Evolutionary conservation across 257 asterid species (phyloP).

Genomic region (Primulina tabacum): DNA sequence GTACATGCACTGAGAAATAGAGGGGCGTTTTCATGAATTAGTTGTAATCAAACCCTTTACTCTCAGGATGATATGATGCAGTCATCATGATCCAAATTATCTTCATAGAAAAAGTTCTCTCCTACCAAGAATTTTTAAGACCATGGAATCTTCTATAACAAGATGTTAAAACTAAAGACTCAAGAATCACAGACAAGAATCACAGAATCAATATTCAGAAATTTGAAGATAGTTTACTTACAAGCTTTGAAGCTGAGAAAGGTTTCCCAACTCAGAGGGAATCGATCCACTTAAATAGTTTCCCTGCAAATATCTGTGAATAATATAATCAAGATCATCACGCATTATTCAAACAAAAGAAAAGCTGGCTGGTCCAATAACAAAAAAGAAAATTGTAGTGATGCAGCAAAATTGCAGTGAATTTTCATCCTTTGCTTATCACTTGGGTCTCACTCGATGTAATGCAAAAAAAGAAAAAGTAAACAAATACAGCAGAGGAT

Average conservation of each 20-base stretch:
- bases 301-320: constrained; percentile 86
- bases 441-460: constrained; percentile 17
- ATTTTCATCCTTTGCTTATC: constrained; percentile 17
- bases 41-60: not conserved
- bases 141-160: constrained; percentile 19
- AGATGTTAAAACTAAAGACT: constrained; percentile 7
- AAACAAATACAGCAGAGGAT: not conserved
- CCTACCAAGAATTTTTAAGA: constrained; percentile 19
- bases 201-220: constrained; percentile 14
- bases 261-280: constrained; percentile 84
- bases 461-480: constrained; percentile 13
- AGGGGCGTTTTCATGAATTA: constrained; percentile 3
- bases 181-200: constrained; percentile 2
- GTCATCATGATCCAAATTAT: not conserved
- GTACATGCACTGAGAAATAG: not conserved
- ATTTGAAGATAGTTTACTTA: constrained; percentile 38
- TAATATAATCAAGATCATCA: constrained; percentile 24
- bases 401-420: constrained; percentile 16
- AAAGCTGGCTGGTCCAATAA: constrained; percentile 9
- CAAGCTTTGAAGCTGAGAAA: constrained; percentile 70
- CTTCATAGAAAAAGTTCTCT: not conserved
- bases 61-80: constrained; percentile 6
- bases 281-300: constrained; percentile 82
- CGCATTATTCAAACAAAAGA: constrained; percentile 22
- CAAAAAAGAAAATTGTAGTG: constrained; percentile 6